Conservation (phyloP, 257 asterid species). For the Solanum piurae region DNA sequence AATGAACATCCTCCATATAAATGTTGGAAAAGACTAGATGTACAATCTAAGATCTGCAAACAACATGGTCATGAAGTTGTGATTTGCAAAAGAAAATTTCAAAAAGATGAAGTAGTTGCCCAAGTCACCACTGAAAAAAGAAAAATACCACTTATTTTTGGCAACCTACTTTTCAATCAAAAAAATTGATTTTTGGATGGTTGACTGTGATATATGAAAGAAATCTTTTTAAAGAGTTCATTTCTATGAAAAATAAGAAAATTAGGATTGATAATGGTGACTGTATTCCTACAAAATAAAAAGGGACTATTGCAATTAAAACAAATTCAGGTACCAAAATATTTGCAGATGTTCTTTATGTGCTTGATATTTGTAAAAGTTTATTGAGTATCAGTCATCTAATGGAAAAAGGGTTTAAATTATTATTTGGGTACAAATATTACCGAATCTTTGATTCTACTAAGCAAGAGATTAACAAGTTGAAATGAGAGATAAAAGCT, state of each 20-base stretch:
- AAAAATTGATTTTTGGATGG: not conserved
- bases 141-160: not conserved
- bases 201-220: not conserved
- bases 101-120: not conserved
- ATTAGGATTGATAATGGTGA: not conserved
- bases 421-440: not conserved
- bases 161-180: not conserved
- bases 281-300: not conserved
- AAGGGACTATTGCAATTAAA: not conserved
- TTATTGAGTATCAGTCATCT: not conserved
- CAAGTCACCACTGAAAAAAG: not conserved
- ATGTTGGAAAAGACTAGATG: too few species aligned
- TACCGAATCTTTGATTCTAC: not conserved
- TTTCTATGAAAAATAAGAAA: not conserved
- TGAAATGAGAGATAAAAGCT: not conserved
- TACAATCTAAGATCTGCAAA: too few species aligned
- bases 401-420: not conserved
- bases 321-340: not conserved
- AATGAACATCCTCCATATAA: too few species aligned
- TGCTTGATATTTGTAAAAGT: not conserved
- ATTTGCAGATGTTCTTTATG: not conserved
- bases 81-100: not conserved
- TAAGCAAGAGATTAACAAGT: not conserved
- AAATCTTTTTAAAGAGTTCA: not conserved
- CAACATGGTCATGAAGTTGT: too few species aligned